Evolutionary conservation across 106 monocot species (phyloP).

Genomic region (Platanthera guangdongensis): DNA sequence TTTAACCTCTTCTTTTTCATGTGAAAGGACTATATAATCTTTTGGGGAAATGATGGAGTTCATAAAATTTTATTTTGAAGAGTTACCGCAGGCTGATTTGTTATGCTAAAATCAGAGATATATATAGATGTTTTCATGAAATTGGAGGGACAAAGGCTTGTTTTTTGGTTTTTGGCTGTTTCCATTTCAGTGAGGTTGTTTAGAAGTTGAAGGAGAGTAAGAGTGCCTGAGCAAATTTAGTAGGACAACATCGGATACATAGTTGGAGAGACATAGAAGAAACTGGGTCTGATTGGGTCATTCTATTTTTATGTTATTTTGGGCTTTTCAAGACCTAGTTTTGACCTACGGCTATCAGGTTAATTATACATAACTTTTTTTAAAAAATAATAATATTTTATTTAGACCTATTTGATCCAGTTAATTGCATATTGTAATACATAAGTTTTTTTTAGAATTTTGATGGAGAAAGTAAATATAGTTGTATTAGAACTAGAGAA

Average conservation of each 20-base stretch:
- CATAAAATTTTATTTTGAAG: not conserved
- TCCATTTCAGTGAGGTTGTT: not conserved
- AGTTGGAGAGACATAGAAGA: not conserved
- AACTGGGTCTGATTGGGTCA: not conserved
- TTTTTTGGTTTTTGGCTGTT: not conserved
- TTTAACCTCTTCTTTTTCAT: not conserved
- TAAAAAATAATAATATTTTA: too few relatives aligned
- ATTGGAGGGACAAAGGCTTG: not conserved
- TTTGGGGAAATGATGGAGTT: too few relatives aligned
- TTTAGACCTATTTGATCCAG: too few relatives aligned
- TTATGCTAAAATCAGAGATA: not conserved
- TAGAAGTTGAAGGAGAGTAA: not conserved
- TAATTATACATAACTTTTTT: not conserved
- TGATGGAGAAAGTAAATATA: too few relatives aligned
- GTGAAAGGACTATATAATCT: not conserved
- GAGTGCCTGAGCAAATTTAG: not conserved
- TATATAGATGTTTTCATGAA: not conserved
- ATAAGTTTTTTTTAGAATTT: too few relatives aligned
- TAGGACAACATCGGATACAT: conserved; percentile 3
- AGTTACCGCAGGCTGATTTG: not conserved
- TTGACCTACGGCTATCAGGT: not conserved
- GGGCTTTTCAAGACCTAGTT: not conserved
- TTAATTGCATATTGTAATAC: too few relatives aligned
- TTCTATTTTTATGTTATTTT: not conserved
- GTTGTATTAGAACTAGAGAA: too few relatives aligned